Evolutionary conservation across 768 basidiomycete genomes (phyloP).

Genomic region (Russula virescens): DNA sequence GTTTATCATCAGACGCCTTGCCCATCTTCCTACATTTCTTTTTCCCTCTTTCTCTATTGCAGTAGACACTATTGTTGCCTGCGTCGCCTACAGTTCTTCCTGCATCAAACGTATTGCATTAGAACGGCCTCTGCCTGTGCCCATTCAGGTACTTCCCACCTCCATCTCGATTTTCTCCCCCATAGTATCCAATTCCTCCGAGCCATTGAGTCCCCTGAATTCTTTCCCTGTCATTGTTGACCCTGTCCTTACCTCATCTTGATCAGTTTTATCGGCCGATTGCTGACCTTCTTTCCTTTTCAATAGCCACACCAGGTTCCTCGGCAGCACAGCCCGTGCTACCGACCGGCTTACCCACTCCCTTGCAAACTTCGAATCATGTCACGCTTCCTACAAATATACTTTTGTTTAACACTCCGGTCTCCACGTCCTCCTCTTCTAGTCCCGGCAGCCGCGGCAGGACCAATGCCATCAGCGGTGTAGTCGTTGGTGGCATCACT

Average conservation of each 20-base stretch:
- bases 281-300: background rate
- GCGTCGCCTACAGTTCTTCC: background rate
- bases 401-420: no score
- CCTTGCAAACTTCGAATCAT: no score
- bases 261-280: background rate
- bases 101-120: no score
- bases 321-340: background rate
- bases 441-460: no score
- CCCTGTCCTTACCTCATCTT: slow-evolving; percentile 1
- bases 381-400: no score
- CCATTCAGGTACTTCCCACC: background rate
- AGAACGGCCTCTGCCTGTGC: background rate
- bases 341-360: no score
- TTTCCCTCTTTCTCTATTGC: background rate
- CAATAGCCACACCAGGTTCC: background rate
- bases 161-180: slow-evolving; percentile 3
- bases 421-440: no score
- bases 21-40: background rate
- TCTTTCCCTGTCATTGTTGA: background rate
- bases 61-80: background rate
- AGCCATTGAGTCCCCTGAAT: no score
- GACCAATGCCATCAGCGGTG: no score
- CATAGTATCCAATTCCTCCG: background rate
- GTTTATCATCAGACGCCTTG: background rate
- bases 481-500: slow-evolving; percentile 28